Evolutionary conservation across 108 stramenopile species (phyloP).

Genomic region (Epipyxis sp.): DNA sequence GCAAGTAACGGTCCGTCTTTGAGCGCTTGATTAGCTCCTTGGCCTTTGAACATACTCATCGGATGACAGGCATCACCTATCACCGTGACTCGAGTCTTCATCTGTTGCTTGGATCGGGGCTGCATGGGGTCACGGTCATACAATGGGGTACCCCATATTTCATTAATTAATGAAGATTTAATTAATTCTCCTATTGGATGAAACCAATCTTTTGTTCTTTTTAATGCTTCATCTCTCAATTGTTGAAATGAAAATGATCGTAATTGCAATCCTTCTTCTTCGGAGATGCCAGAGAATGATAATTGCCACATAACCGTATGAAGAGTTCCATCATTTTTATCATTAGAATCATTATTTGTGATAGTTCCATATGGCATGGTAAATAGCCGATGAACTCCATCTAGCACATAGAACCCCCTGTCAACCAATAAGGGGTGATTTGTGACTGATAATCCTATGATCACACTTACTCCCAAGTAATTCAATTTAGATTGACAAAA

Average conservation of each 20-base stretch:
- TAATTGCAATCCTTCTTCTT: conserved; percentile 16
- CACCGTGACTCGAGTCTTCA: background rate
- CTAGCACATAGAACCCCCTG: conserved; percentile 18
- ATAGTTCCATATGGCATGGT: conserved; percentile 14
- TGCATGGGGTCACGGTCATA: conserved; percentile 33
- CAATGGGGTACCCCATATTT: conserved; percentile 35
- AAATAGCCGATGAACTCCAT: conserved; percentile 15
- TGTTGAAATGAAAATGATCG: background rate
- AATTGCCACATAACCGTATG: conserved; percentile 43
- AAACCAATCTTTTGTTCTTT: conserved; percentile 34
- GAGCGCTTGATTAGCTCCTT: conserved; percentile 85
- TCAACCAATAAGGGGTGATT: background rate
- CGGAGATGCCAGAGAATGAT: conserved; percentile 27
- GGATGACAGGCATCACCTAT: conserved; percentile 81
- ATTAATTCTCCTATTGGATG: conserved; percentile 23
- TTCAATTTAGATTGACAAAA: conserved; percentile 16
- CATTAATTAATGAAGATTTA: background rate
- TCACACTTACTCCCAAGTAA: background rate
- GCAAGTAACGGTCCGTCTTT: conserved; percentile 57
- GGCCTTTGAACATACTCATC: conserved; percentile 88
- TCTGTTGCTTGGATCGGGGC: background rate
- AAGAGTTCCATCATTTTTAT: background rate
- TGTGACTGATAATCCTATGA: background rate
- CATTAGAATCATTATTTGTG: background rate
- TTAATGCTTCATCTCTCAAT: conserved; percentile 15